Evolutionary conservation across 306 rosid genomes (phyloP).

Genomic region (Sicyos baderoa): DNA sequence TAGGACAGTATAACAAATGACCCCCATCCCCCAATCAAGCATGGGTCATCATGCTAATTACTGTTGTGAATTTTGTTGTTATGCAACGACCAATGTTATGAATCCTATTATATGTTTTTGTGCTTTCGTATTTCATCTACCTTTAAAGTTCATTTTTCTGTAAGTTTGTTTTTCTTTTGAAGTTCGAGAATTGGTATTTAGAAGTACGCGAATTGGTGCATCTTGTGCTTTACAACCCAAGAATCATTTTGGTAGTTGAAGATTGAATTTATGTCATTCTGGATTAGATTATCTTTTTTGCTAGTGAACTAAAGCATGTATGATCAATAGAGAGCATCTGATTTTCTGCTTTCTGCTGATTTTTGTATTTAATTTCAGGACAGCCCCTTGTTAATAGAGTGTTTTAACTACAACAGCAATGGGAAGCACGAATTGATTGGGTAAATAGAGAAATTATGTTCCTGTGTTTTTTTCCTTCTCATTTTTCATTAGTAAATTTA

Average conservation of each 20-base stretch:
- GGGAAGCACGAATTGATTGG: slow-evolving; percentile 96
- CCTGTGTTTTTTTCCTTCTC: slow-evolving; percentile 17
- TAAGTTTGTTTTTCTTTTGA: slow-evolving; percentile 1
- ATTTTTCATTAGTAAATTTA: not conserved
- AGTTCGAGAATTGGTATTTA: slow-evolving; percentile 9
- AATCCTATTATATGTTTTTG: not conserved
- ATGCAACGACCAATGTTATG: not conserved
- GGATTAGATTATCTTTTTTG: not conserved
- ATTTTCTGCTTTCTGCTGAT: slow-evolving; percentile 24
- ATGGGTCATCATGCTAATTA: not conserved
- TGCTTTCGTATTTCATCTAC: not conserved
- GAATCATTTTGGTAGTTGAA: not conserved
- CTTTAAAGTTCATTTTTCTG: not conserved
- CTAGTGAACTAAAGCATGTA: not conserved
- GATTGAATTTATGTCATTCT: slow-evolving; percentile 10
- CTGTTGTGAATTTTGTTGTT: not conserved
- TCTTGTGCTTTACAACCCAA: slow-evolving; percentile 10
- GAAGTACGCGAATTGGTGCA: slow-evolving; percentile 14
- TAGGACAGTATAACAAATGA: not conserved
- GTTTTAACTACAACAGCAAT: slow-evolving; percentile 79
- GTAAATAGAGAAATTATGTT: slow-evolving; percentile 39
- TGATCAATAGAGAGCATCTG: not conserved
- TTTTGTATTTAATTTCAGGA: slow-evolving; percentile 57
- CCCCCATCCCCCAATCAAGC: not conserved
- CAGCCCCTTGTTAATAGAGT: slow-evolving; percentile 67